These are phyloP conservation scores for Gregarina niphandrodes DNA, from an alignment of 169 alveolate species.

Conservation along the genomic window DNA sequence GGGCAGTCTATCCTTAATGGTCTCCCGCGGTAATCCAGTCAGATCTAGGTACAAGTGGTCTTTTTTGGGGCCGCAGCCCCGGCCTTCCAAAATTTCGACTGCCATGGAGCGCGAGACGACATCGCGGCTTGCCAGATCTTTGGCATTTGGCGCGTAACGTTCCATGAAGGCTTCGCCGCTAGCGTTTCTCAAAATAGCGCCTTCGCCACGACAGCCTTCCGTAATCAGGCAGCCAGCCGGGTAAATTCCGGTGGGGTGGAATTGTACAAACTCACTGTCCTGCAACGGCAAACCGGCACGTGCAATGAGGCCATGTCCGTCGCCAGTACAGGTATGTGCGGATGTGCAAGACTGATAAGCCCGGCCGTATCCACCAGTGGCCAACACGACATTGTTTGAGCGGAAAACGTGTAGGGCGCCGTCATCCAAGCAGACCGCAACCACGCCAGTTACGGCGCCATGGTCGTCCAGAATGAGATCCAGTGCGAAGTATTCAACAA, in stretches of 20 bases:
- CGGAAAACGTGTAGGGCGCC: slow-evolving; percentile 83
- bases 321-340: slow-evolving; percentile 96
- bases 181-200: slow-evolving; percentile 84
- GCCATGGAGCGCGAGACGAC: slow-evolving; percentile 91
- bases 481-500: slow-evolving; percentile 81
- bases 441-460: slow-evolving; percentile 60
- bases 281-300: slow-evolving; percentile 79
- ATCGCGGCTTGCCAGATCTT: slow-evolving; percentile 89
- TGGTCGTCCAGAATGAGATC: slow-evolving; percentile 70
- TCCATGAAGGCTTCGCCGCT: slow-evolving; percentile 86
- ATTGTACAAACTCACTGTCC: slow-evolving; percentile 87
- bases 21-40: slow-evolving; percentile 71
- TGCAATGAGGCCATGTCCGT: slow-evolving; percentile 67
- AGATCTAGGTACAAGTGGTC: slow-evolving; percentile 74
- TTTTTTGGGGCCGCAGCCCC: slow-evolving; percentile 78
- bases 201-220: slow-evolving; percentile 98
- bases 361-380: slow-evolving; percentile 95
- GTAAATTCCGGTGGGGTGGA: slow-evolving; percentile 93
- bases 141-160: slow-evolving; percentile 77
- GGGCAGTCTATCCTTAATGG: slow-evolving; percentile 72
- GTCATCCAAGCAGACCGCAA: slow-evolving; percentile 75
- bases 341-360: slow-evolving; percentile 86
- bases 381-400: slow-evolving; percentile 69
- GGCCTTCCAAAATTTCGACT: slow-evolving; percentile 75
- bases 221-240: slow-evolving; percentile 90